Evolutionary conservation across 495 filamentous ascomycete species (phyloP).

Genomic region (Xylaria sp.): DNA sequence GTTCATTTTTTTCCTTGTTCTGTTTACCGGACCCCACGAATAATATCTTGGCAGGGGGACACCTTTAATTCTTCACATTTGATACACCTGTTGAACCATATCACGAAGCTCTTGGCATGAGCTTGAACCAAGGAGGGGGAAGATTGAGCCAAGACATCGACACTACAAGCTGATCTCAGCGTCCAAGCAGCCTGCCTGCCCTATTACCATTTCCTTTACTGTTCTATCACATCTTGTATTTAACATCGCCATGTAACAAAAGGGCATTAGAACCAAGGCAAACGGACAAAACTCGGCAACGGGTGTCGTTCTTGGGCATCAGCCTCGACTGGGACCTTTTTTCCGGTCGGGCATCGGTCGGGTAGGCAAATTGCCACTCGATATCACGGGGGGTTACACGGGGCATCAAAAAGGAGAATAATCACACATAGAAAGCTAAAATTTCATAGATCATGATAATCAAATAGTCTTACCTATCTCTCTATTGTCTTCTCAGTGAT

Average conservation of each 20-base stretch:
- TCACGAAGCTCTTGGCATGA: constrained; percentile 8
- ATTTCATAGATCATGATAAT: constrained; percentile 13
- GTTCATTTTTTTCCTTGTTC: constrained; percentile 13
- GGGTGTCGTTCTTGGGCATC: constrained; percentile 17
- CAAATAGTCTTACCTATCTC: neutral
- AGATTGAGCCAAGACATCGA: neutral
- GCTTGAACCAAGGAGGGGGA: constrained; percentile 5
- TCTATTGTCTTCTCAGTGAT: constrained; percentile 3
- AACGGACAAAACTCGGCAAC: constrained; percentile 18
- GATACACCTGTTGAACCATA: constrained; percentile 26
- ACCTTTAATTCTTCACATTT: neutral
- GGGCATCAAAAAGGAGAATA: neutral
- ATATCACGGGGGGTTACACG: constrained; percentile 5
- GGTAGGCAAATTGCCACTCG: constrained; percentile 12
- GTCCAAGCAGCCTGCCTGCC: neutral
- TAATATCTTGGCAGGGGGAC: neutral
- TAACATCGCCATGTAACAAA: constrained; percentile 24
- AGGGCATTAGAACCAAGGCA: constrained; percentile 24
- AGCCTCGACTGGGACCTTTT: constrained; percentile 5
- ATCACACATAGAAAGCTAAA: constrained; percentile 20
- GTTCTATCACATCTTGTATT: constrained; percentile 26
- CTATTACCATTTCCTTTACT: constrained; percentile 11
- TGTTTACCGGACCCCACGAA: neutral
- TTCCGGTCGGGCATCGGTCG: constrained; percentile 22
- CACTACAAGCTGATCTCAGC: constrained; percentile 20